Evolutionary conservation across 2,329 filamentous ascomycete genomes (phyloP).

Genomic region (Trichoderma hamatum): DNA sequence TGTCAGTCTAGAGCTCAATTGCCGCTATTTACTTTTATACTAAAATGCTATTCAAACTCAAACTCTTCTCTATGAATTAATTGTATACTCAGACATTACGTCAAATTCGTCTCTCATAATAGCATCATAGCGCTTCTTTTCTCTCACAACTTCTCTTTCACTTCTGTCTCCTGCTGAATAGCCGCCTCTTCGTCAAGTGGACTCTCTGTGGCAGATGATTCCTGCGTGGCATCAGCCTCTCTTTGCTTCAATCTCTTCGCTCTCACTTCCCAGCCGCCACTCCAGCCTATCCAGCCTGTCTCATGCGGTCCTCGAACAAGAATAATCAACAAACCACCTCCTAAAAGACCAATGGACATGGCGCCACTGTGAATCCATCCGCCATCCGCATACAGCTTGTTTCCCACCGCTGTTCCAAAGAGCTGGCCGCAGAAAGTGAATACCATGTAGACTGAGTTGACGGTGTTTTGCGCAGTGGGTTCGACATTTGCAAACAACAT

Average conservation of each 20-base stretch:
- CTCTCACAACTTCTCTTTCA: constrained; percentile 2
- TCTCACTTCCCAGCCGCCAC: constrained; percentile 35
- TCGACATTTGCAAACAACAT: constrained; percentile 71
- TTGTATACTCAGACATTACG: background rate
- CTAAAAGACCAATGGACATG: constrained; percentile 38
- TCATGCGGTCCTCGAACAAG: constrained; percentile 38
- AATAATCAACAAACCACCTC: constrained; percentile 35
- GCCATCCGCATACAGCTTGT: constrained; percentile 54
- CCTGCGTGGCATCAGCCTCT: background rate
- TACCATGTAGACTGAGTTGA: constrained; percentile 85
- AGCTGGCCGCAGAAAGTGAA: constrained; percentile 74
- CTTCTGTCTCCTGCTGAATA: background rate
- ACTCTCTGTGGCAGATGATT: constrained; percentile 2
- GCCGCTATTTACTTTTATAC: background rate
- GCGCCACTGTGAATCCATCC: constrained; percentile 55
- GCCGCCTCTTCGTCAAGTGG: constrained; percentile 13
- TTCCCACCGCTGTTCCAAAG: constrained; percentile 66
- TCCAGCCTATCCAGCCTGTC: constrained; percentile 40
- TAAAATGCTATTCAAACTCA: background rate
- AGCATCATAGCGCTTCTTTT: background rate
- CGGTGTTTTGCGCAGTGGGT: constrained; percentile 70
- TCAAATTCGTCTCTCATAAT: background rate
- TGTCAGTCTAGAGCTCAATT: background rate
- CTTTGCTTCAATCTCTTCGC: background rate
- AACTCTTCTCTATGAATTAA: background rate